Evolutionary conservation across 352 stramenopile genomes (phyloP).

Genomic region (Phytopythium litorale): DNA sequence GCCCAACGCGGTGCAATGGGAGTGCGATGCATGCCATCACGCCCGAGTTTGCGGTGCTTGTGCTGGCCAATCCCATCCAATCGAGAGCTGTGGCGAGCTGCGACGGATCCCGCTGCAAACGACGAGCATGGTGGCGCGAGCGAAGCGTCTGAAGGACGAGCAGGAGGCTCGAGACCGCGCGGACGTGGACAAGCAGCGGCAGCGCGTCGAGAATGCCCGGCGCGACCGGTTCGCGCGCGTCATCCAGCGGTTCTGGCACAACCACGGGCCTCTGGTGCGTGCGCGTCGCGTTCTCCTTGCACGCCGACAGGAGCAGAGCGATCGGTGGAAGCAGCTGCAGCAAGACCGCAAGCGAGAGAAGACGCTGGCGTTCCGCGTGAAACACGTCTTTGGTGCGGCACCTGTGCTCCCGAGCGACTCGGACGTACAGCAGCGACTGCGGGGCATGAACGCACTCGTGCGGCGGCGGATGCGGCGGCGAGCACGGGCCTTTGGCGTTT

Average conservation of each 20-base stretch:
- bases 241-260: constrained; percentile 56
- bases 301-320: constrained; percentile 24
- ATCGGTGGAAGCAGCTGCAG: constrained; percentile 33
- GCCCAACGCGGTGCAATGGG: constrained; percentile 40
- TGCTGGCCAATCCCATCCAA: constrained; percentile 30
- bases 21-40: constrained; percentile 27
- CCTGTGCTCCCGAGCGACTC: constrained; percentile 38
- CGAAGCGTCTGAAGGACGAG: constrained; percentile 28
- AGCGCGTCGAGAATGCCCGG: constrained; percentile 16
- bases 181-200: constrained; percentile 42
- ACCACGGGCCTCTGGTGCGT: constrained; percentile 25
- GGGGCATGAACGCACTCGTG: constrained; percentile 43
- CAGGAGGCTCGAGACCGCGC: constrained; percentile 37
- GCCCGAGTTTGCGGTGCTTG: constrained; percentile 41
- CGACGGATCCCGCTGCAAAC: constrained; percentile 30
- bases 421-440: constrained; percentile 27
- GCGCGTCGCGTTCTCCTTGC: constrained; percentile 19
- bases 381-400: constrained; percentile 39
- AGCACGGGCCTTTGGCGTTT: constrained; percentile 48
- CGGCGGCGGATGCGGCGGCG: constrained; percentile 43
- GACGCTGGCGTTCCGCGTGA: constrained; percentile 27
- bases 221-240: constrained; percentile 25
- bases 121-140: constrained; percentile 29
- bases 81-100: constrained; percentile 43
- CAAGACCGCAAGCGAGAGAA: constrained; percentile 27